Evolutionary conservation across 495 filamentous ascomycete species (phyloP).

Genomic region (Cudoniella acicularis): DNA sequence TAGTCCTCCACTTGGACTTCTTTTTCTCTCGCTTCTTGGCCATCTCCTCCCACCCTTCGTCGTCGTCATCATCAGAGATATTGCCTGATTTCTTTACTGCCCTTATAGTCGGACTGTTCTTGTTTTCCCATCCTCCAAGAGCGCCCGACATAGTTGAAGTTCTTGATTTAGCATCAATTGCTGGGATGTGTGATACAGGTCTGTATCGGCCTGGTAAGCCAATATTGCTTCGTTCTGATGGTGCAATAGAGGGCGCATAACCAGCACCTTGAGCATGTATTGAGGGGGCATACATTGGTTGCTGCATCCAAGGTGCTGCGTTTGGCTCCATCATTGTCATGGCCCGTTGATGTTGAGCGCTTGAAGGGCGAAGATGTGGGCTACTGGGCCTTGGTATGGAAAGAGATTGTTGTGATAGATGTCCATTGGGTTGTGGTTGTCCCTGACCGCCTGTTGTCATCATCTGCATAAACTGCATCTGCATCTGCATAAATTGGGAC

Average conservation of each 20-base stretch:
- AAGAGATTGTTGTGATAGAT: constrained; percentile 21
- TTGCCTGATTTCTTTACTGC: constrained; percentile 25
- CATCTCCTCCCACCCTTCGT: constrained; percentile 82
- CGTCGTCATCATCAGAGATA: constrained; percentile 74
- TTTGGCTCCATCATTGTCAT: constrained; percentile 81
- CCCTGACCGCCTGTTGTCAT: constrained; percentile 41
- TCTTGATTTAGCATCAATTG: constrained; percentile 36
- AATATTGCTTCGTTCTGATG: constrained; percentile 90
- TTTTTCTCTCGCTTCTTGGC: constrained; percentile 79
- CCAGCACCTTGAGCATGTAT: constrained; percentile 34
- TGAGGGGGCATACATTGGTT: constrained; percentile 41
- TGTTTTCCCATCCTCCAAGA: constrained; percentile 45
- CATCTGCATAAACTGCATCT: constrained; percentile 91
- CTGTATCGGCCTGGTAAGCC: constrained; percentile 90
- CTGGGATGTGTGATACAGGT: constrained; percentile 65
- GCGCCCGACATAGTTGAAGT: constrained; percentile 49
- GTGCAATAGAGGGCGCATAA: constrained; percentile 70
- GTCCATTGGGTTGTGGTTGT: constrained; percentile 29
- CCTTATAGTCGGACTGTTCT: constrained; percentile 31
- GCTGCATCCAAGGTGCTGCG: constrained; percentile 45
- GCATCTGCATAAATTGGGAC: constrained; percentile 87
- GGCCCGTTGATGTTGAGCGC: constrained; percentile 45
- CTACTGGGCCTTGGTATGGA: constrained; percentile 31
- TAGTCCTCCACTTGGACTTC: constrained; percentile 67
- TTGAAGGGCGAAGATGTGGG: constrained; percentile 23